Evolutionary conservation across 768 basidiomycete genomes (phyloP).

Genomic region (Obba rivulosa): DNA sequence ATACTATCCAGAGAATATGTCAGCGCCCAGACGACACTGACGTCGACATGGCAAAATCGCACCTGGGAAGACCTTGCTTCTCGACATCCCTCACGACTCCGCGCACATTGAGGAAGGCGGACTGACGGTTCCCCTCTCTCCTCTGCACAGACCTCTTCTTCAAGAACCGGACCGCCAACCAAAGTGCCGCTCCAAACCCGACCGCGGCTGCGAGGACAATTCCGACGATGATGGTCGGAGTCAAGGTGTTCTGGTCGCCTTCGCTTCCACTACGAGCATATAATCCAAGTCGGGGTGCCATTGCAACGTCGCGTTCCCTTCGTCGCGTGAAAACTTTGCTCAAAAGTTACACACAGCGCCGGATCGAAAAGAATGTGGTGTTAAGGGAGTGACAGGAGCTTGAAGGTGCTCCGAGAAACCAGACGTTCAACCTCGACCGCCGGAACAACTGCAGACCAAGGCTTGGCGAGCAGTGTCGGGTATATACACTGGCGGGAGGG

Average conservation of each 20-base stretch:
- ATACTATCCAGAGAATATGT: not conserved
- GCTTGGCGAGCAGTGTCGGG: no score
- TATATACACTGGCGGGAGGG: no score
- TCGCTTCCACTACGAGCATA: not conserved
- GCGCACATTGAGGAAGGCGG: slow-evolving; percentile 6
- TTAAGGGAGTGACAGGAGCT: not conserved
- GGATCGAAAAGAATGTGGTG: not conserved
- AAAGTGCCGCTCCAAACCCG: slow-evolving; percentile 32
- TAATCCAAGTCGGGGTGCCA: not conserved
- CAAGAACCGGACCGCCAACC: slow-evolving; percentile 36
- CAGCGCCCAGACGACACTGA: not conserved
- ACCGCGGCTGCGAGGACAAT: slow-evolving; percentile 33
- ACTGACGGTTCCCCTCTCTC: slow-evolving; percentile 10
- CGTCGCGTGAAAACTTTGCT: not conserved
- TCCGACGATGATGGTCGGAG: slow-evolving; percentile 33
- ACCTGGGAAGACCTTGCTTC: not conserved
- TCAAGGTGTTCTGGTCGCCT: slow-evolving; percentile 4
- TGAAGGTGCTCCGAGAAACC: no score
- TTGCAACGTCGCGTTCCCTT: not conserved
- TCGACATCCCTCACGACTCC: not conserved
- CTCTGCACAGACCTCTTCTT: slow-evolving; percentile 28
- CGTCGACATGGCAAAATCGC: not conserved
- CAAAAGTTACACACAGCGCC: not conserved
- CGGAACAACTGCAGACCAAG: no score
- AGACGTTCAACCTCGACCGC: no score